Evolutionary conservation across 345 rosid genomes (phyloP), one percentile per base, ranked within the genome.

Genomic region (Moricandia moricandioides): DNA sequence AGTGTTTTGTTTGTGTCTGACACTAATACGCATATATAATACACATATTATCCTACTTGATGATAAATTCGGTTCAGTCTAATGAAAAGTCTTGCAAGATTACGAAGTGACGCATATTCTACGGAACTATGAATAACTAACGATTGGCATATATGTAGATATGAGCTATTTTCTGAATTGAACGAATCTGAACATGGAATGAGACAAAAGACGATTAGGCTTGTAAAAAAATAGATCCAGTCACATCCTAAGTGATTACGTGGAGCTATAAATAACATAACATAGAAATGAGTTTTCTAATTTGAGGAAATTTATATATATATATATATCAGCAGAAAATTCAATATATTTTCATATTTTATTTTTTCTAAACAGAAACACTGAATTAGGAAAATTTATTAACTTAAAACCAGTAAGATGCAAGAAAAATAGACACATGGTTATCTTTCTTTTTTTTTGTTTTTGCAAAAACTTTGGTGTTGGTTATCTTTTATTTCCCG

Each of bases 211-310:
- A 71, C 67, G 77, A 65, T 60, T 13, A 16, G 69, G 31, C 62
- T 35, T 27, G 34, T 33, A 65, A 37, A 60, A 72, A 78, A 71
- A 67, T 52, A 55, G 4, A 67, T 16, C 35, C 1, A 29, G 77
- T 78, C 77, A 61, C 77, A 52, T 78, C 54, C 37, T 30, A 13
- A 39, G 9, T 71, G 30, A 62, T 78, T 60, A 18, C 62, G 72
- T 58, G 62, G 67, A 29, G 69, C 29, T 37, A 35, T 71, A n/a
- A 30, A 18, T 13, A 67, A 67, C 67, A 40, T 35, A 58, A 77
- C 37, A 35, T 70, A 55, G 43, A 64, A 35, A 13, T 35, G 43
- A 75, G 47, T 47, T 54, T 76, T 69, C 75, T 62, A 62, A 29
- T 76, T 76, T 40, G 3, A 69, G 64, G 14, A 17, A 13, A 8